Conservation (phyloP, 2,329 filamentous ascomycete species). For the Ascosphaera aggregata region DNA sequence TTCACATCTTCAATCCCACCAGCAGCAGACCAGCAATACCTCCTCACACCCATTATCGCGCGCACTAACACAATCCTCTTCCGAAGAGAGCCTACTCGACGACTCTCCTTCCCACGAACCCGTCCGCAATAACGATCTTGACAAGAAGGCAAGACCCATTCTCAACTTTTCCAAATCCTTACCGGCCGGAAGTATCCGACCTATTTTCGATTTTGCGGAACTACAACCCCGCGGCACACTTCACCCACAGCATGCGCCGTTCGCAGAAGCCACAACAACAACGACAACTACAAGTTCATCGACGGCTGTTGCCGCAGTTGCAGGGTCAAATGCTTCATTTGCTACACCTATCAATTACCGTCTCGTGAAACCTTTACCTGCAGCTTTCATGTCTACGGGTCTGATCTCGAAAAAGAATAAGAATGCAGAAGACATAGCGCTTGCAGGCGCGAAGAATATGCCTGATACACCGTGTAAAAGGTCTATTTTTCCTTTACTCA, state of each 20-base stretch:
- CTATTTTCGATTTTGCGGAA: slow-evolving; percentile 17
- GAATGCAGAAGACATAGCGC: slow-evolving; percentile 41
- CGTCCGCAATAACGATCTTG: slow-evolving; percentile 20
- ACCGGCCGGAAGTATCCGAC: slow-evolving; percentile 39
- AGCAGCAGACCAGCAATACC: slow-evolving; percentile 10
- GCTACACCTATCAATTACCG: slow-evolving; percentile 60
- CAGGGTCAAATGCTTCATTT: slow-evolving; percentile 28
- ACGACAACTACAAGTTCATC: neutral
- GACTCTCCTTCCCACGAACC: slow-evolving; percentile 45
- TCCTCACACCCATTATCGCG: slow-evolving; percentile 58
- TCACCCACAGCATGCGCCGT: neutral
- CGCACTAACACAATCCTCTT: slow-evolving; percentile 54
- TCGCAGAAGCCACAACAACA: neutral
- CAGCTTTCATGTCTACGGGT: slow-evolving; percentile 84
- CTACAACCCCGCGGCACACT: slow-evolving; percentile 24
- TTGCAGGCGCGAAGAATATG: slow-evolving; percentile 40
- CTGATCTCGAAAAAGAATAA: slow-evolving; percentile 88
- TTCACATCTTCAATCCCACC: slow-evolving; percentile 19
- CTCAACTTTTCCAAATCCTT: slow-evolving; percentile 51
- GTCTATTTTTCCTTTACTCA: slow-evolving; percentile 16
- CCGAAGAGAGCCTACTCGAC: slow-evolving; percentile 51
- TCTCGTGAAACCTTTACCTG: slow-evolving; percentile 49
- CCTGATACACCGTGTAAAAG: slow-evolving; percentile 96
- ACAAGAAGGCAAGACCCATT: slow-evolving; percentile 28
- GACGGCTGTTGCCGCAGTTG: neutral